Evolutionary conservation across 352 stramenopile species (phyloP).

Genomic region (Pythium insidiosum): DNA sequence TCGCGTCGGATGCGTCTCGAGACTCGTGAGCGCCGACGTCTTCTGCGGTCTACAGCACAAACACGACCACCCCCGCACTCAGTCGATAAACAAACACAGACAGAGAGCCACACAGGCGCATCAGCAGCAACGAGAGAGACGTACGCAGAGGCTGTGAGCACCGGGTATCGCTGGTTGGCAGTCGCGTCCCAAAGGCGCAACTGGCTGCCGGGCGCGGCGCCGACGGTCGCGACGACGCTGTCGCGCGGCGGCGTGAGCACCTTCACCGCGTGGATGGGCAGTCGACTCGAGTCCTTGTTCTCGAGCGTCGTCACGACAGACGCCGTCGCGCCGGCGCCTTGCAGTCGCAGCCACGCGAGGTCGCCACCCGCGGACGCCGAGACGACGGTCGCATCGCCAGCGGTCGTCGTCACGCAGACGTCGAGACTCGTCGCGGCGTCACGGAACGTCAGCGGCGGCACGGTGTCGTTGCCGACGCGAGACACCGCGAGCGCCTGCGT

Average conservation of each 20-base stretch:
- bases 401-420: too few relatives aligned
- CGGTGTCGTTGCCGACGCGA: conserved; percentile 6
- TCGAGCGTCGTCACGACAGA: conserved; percentile 3
- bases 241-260: conserved; percentile 63
- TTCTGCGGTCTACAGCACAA: conserved; percentile 21
- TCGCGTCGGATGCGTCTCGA: conserved; percentile 71
- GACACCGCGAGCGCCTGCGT: too few relatives aligned
- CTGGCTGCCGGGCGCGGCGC: conserved; percentile 49
- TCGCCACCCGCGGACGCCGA: conserved; percentile 40
- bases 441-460: conserved; percentile 24
- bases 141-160: conserved; percentile 47
- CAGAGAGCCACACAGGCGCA: too few relatives aligned
- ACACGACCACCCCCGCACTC: not conserved
- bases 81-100: too few relatives aligned
- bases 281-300: conserved; percentile 39
- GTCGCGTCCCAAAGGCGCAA: conserved; percentile 71
- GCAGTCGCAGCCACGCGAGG: conserved; percentile 62
- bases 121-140: too few relatives aligned
- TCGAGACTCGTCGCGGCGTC: conserved; percentile 47
- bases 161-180: conserved; percentile 43
- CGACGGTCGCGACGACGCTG: conserved; percentile 58
- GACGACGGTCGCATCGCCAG: conserved; percentile 34
- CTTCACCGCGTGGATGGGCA: conserved; percentile 61
- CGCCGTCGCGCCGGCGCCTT: conserved; percentile 16
- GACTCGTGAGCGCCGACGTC: conserved; percentile 33